A percentile compares a stretch with the other conserved stretches of the same genome.
phyloP scores from a whole-genome alignment of 176 grass and related monocot species.

The Dendrocalamus sinicus region DNA sequence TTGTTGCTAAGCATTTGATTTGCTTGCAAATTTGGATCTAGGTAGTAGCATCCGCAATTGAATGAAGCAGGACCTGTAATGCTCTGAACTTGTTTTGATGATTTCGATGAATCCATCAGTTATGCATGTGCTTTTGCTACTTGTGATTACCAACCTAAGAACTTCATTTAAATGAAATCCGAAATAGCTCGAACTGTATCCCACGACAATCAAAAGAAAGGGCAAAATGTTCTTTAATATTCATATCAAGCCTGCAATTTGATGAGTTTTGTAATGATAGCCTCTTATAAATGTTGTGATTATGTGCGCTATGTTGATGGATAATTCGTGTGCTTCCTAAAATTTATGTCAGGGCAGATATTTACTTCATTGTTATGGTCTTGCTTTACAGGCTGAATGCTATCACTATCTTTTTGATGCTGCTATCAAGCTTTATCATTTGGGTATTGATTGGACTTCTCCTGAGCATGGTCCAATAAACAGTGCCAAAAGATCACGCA shows the following conservation, averaged over 20 bases:
- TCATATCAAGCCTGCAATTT: background rate
- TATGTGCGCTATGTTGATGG: background rate
- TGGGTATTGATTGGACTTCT: conserved; percentile 86
- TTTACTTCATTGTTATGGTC: conserved; percentile 11
- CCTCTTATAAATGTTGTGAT: background rate
- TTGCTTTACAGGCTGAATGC: conserved; percentile 81
- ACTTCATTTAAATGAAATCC: conserved; percentile 11
- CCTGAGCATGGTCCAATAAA: conserved; percentile 72
- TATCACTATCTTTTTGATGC: conserved; percentile 98
- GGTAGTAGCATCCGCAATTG: background rate
- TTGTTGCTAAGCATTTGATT: background rate
- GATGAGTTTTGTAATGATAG: conserved; percentile 9
- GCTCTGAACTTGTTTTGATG: background rate
- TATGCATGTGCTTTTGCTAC: background rate
- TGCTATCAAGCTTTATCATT: conserved; percentile 83
- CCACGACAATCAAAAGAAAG: background rate
- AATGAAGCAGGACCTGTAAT: background rate
- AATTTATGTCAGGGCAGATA: conserved; percentile 19
- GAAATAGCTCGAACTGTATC: conserved; percentile 1
- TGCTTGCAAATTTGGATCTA: background rate
- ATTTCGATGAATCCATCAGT: background rate
- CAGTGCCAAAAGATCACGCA: conserved; percentile 45
- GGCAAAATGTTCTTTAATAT: background rate
- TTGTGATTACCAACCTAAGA: background rate
- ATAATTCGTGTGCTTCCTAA: background rate